Percentiles rank a stretch among this genome's conserved stretches.
Evolutionary conservation across 1,284 basidiomycete genomes (phyloP).

Genomic region (Melanopsichium pennsylvanicum): DNA sequence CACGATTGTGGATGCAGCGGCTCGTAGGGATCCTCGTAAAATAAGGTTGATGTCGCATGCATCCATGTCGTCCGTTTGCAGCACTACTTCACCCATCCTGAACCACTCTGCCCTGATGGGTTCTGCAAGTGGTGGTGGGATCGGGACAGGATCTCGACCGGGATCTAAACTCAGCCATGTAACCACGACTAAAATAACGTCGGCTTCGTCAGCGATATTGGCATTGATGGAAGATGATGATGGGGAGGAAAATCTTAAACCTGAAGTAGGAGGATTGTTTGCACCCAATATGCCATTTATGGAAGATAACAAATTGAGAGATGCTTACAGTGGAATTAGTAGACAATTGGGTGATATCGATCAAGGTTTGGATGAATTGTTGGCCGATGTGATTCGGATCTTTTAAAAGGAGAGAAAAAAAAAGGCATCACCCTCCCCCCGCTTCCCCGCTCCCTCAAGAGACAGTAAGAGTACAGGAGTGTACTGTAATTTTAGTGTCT

Average conservation of each 20-base stretch:
- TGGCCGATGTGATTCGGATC: constrained; percentile 37
- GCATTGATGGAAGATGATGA: too few species aligned
- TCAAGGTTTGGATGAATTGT: constrained; percentile 27
- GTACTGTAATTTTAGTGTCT: too few species aligned
- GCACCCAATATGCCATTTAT: constrained; percentile 40
- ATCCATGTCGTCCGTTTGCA: constrained; percentile 21
- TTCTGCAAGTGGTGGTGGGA: neutral
- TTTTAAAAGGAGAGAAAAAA: too few species aligned
- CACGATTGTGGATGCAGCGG: constrained; percentile 55
- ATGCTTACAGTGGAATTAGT: constrained; percentile 35
- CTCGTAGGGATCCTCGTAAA: constrained; percentile 43
- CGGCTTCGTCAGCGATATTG: too few species aligned
- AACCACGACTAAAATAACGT: neutral
- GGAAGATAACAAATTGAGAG: constrained; percentile 27
- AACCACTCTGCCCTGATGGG: neutral
- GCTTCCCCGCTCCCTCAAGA: too few species aligned
- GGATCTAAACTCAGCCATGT: constrained; percentile 23
- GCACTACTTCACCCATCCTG: constrained; percentile 9
- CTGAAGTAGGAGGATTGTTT: constrained; percentile 47
- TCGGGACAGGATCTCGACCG: constrained; percentile 9
- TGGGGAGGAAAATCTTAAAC: constrained; percentile 19
- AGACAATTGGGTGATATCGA: constrained; percentile 38
- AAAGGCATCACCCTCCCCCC: too few species aligned
- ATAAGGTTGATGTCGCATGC: constrained; percentile 23
- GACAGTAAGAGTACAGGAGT: too few species aligned